phyloP scores from a whole-genome alignment of 1,284 basidiomycete genomes.

The Apiotrichum laibachii region DNA sequence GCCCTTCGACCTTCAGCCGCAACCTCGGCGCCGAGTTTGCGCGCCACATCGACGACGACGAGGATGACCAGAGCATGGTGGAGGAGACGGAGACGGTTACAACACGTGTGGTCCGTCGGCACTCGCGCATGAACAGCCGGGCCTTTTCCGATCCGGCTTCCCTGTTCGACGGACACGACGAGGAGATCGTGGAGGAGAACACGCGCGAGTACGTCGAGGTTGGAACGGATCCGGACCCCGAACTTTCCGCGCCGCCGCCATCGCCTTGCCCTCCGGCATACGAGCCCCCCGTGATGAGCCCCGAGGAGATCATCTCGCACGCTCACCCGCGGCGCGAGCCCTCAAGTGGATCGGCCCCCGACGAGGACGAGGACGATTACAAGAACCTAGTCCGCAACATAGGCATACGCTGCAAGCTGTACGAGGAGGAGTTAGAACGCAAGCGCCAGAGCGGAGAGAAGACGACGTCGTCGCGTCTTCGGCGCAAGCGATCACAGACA shows the following conservation, averaged over 20 bases:
- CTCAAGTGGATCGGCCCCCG: not conserved
- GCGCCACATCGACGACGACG: constrained; percentile 57
- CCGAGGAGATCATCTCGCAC: constrained; percentile 27
- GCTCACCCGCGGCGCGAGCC: constrained; percentile 31
- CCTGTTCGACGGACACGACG: constrained; percentile 1
- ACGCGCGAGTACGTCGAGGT: constrained; percentile 33
- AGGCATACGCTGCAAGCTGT: constrained; percentile 35
- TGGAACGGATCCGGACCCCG: constrained; percentile 25
- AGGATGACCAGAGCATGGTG: constrained; percentile 45
- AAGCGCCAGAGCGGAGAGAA: constrained; percentile 4
- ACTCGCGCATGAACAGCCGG: not conserved
- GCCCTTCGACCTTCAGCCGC: constrained; percentile 62
- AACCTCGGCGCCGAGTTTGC: constrained; percentile 76
- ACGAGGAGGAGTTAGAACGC: constrained; percentile 22
- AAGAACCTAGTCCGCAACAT: constrained; percentile 27
- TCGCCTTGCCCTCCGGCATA: constrained; percentile 34
- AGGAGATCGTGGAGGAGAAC: constrained; percentile 24
- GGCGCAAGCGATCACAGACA: constrained; percentile 8
- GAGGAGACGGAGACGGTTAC: constrained; percentile 51
- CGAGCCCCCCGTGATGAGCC: constrained; percentile 29
- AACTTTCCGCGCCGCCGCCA: not conserved
- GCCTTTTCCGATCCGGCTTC: not conserved
- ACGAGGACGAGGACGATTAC: constrained; percentile 32
- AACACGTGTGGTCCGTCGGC: constrained; percentile 30
- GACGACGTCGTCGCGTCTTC: not conserved